A percentile compares a stretch with the other conserved stretches of the same genome.
These are phyloP conservation scores for Xylaria polymorpha DNA, from an alignment of 2,329 filamentous ascomycete genomes.

Conservation along the genomic window DNA sequence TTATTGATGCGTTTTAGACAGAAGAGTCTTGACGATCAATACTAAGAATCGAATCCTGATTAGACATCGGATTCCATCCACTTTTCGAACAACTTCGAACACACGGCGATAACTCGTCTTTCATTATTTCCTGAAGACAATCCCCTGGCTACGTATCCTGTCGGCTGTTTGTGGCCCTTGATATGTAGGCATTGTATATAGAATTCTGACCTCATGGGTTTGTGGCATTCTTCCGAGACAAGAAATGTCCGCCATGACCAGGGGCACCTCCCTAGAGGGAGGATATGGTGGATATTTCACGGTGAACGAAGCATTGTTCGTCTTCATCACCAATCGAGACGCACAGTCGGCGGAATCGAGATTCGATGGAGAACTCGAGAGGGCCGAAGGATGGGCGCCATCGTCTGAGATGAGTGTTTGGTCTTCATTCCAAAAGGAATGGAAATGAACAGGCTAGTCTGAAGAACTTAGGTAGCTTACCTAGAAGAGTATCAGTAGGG, in stretches of 20 bases:
- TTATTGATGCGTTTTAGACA: conserved; percentile 18
- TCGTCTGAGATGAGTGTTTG: conserved; percentile 9
- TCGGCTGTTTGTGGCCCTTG: conserved; percentile 4
- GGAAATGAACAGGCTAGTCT: neutral
- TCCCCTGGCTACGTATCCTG: conserved; percentile 2
- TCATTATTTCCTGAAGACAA: conserved; percentile 6
- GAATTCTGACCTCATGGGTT: conserved; percentile 8
- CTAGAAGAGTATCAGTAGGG: conserved; percentile 21
- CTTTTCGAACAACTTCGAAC: neutral
- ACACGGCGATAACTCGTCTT: conserved; percentile 9
- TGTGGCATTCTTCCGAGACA: conserved; percentile 6
- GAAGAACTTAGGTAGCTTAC: conserved; percentile 30
- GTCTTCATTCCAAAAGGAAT: conserved; percentile 14
- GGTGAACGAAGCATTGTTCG: conserved; percentile 9
- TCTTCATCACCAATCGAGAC: conserved; percentile 14
- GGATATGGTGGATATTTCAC: conserved; percentile 12
- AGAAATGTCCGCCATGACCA: conserved; percentile 11
- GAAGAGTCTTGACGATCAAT: conserved; percentile 32
- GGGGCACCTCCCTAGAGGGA: neutral
- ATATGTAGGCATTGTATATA: conserved; percentile 35
- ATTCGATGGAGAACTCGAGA: neutral
- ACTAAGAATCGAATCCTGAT: neutral
- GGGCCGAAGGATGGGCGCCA: conserved; percentile 9
- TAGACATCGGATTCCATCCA: neutral
- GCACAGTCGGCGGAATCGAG: conserved; percentile 4